Conservation (phyloP, 257 asterid genomes). For the Osmanthus fragrans region DNA sequence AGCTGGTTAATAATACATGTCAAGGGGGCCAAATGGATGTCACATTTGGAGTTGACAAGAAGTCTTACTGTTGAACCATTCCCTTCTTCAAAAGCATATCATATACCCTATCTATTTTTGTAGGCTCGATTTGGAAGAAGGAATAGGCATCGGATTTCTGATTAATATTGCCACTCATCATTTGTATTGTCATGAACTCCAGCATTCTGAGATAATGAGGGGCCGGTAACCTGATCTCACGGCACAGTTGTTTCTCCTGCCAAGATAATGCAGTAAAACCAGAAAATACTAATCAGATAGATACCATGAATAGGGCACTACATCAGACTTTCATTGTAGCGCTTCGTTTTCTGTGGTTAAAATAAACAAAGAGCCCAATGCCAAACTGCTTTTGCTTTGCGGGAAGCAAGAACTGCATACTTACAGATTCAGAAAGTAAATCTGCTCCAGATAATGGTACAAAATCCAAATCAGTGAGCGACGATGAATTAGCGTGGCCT, state of each 20-base stretch:
- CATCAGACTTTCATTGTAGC: not conserved
- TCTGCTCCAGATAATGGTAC: slow-evolving; percentile 46
- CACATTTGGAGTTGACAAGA: not conserved
- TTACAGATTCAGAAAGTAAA: slow-evolving; percentile 70
- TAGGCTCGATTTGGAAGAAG: slow-evolving; percentile 61
- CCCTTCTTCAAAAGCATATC: slow-evolving; percentile 80
- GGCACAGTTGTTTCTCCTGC: slow-evolving; percentile 86
- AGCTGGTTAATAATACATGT: not conserved
- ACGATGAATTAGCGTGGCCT: slow-evolving; percentile 46
- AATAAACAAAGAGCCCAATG: not conserved
- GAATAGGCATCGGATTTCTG: slow-evolving; percentile 74
- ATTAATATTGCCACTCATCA: slow-evolving; percentile 61
- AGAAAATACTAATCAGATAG: not conserved
- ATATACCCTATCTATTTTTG: slow-evolving; percentile 68
- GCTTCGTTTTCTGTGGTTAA: not conserved
- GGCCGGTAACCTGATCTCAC: slow-evolving; percentile 62
- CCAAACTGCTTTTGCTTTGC: slow-evolving; percentile 1
- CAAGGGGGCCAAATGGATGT: not conserved
- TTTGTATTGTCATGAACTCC: slow-evolving; percentile 55
- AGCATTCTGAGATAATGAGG: slow-evolving; percentile 68
- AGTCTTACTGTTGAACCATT: slow-evolving; percentile 35
- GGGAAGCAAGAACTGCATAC: slow-evolving; percentile 25
- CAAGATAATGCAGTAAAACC: slow-evolving; percentile 12
- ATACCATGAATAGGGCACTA: not conserved
- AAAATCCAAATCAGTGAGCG: slow-evolving; percentile 36